phyloP scores from a whole-genome alignment of 202 grass and related monocot genomes.

The Tripidium arundinaceum region DNA sequence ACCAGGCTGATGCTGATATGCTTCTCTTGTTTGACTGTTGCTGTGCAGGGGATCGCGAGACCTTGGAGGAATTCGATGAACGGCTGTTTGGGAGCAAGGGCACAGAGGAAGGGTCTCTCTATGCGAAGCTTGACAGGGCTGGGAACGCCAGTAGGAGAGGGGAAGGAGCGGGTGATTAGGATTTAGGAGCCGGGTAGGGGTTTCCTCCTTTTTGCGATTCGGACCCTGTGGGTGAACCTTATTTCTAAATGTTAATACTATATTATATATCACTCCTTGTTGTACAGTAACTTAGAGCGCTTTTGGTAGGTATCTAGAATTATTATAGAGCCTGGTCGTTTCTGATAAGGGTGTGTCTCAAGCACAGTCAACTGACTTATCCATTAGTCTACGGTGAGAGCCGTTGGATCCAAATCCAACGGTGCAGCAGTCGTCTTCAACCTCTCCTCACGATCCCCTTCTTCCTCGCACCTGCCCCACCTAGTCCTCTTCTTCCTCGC shows the following conservation, averaged over 20 bases:
- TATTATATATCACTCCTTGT: too few species aligned
- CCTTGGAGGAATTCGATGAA: slow-evolving; percentile 38
- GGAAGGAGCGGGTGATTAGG: background rate
- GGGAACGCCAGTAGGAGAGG: background rate
- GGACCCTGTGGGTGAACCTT: background rate
- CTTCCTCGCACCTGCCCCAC: too few species aligned
- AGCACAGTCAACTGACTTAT: too few species aligned
- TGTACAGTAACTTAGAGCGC: too few species aligned
- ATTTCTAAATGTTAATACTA: background rate
- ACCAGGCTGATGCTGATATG: background rate
- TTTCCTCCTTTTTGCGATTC: slow-evolving; percentile 29
- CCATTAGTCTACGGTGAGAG: too few species aligned
- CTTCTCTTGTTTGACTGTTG: slow-evolving; percentile 1
- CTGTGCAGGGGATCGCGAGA: slow-evolving; percentile 31
- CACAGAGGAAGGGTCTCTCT: slow-evolving; percentile 22
- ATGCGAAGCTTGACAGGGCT: slow-evolving; percentile 46
- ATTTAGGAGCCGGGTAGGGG: background rate
- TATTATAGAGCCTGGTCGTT: too few species aligned
- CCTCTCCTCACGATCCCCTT: too few species aligned
- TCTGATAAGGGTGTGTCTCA: too few species aligned
- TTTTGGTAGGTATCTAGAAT: too few species aligned
- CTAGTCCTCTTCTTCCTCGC: too few species aligned
- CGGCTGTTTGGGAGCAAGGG: slow-evolving; percentile 38
- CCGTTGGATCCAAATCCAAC: too few species aligned
- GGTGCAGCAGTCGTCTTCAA: too few species aligned